phyloP scores from a whole-genome alignment of 139 green algal genomes.

The Edaphochlamys debaryana region DNA sequence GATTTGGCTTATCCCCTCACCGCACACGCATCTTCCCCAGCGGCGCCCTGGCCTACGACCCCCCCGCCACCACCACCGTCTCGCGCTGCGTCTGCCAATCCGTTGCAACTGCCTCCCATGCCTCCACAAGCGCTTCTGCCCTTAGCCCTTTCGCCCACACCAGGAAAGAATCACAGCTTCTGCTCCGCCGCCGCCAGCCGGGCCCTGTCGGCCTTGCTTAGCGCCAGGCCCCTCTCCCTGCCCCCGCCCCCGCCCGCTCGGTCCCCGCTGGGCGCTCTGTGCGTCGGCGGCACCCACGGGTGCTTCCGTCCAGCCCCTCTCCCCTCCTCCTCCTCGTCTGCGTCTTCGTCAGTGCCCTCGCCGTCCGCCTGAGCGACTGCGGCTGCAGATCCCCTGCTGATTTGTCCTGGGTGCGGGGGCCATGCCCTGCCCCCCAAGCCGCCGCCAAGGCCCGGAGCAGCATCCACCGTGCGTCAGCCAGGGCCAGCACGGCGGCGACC shows the following conservation, averaged over 20 bases:
- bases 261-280: not conserved
- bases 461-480: constrained; percentile 56
- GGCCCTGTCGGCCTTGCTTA: not conserved
- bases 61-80: not conserved
- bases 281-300: too few species aligned
- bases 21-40: too few species aligned
- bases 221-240: too few species aligned
- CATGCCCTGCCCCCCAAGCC: too few species aligned
- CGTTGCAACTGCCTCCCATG: not conserved
- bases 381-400: too few species aligned
- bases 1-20: too few species aligned
- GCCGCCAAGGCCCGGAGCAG: too few species aligned
- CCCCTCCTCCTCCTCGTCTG: too few species aligned
- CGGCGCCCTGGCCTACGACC: not conserved
- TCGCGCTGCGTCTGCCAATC: constrained; percentile 12
- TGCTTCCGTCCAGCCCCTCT: not conserved
- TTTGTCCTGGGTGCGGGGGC: too few species aligned
- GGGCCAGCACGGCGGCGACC: constrained; percentile 51
- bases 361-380: too few species aligned
- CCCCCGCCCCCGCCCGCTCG: too few species aligned
- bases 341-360: too few species aligned
- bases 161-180: constrained; percentile 71
- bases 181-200: constrained; percentile 52
- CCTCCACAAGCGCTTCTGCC: not conserved
- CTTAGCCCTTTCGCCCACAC: constrained; percentile 72